These are phyloP conservation scores for Paspalum vaginatum DNA, from an alignment of 176 grass and related monocot species.

Conservation along the genomic window DNA sequence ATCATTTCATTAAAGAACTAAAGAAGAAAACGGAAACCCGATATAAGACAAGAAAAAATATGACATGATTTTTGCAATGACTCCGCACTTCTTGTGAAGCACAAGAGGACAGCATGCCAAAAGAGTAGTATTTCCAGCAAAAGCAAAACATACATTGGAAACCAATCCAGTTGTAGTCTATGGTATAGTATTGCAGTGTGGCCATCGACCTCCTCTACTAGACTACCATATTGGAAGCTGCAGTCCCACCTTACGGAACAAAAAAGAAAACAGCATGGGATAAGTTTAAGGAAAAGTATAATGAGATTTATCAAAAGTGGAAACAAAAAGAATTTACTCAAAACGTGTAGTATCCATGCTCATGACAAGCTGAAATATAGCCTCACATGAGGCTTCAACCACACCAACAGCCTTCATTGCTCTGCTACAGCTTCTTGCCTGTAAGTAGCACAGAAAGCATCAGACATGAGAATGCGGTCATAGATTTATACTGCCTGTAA, in stretches of 20 bases:
- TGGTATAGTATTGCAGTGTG: constrained; percentile 96
- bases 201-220: constrained; percentile 97
- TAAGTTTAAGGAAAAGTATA: constrained; percentile 31
- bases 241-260: constrained; percentile 82
- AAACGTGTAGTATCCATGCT: constrained; percentile 90
- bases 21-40: too few relatives aligned
- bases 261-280: constrained; percentile 30
- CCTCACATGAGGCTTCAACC: constrained; percentile 90
- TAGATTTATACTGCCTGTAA: constrained; percentile 34
- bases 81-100: constrained; percentile 13
- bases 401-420: constrained; percentile 99
- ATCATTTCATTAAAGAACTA: too few relatives aligned
- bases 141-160: constrained; percentile 72
- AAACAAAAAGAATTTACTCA: constrained; percentile 68
- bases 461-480: constrained; percentile 32
- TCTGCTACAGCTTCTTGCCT: constrained; percentile 94
- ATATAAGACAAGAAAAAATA: neutral
- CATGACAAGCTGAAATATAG: constrained; percentile 98
- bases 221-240: constrained; percentile 97
- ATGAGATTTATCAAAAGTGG: constrained; percentile 11
- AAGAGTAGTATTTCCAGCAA: constrained; percentile 25
- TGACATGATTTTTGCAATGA: constrained; percentile 20
- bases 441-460: constrained; percentile 45
- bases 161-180: constrained; percentile 96
- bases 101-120: neutral